Base-by-base conservation (phyloP, 306 rosid species). In the Vachellia pachyceras region DNA sequence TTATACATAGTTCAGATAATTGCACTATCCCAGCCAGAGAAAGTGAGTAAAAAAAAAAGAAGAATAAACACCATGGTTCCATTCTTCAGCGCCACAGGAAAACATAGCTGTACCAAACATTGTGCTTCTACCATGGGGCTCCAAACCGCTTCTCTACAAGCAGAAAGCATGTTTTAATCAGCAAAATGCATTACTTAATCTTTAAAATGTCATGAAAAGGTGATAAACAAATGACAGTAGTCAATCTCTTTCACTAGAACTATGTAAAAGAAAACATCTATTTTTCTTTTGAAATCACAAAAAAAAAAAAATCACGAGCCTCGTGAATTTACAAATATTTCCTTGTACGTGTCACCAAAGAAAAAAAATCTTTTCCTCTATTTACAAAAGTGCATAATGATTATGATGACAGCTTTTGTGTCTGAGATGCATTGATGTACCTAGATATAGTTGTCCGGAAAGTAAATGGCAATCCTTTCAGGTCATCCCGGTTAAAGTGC, bases 41-140 rank as follows among this genome's bases (percentile, higher is more conserved):
- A 54, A 69, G 54, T 36, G 47, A 25, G 52, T 25, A 73, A 22
- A 12, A 49, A 72, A 42, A 44, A 18, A 67, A 68, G n/a, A n/a
- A 64, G 41, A 82, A 20, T 58, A 79, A 90, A 58, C 58, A 95
- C 97, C 99, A 91, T 83, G 77, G 90, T 91, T 85, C 97, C 97
- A 84, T 88, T 93, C 85, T 85, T 90, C 85, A 95, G 89, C 87
- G 89, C 92, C 73, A 93, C 95, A 13, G 97, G 99, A 80, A 95
- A 91, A 84, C 97, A 93, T 76, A 95, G 81, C 89, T 91, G 97
- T 82, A 95, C 99, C 23, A 94, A 89, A 88, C 99, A 91, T 69
- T 93, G 99, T 74, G 84, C 99, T 91, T 95, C 97, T 79, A 95
- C 99, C 99, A 95, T 95, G 46, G 95, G 97, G 86, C 99, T 91